Evolutionary conservation across 2,329 filamentous ascomycete genomes (phyloP), one percentile per base, ranked within the genome.

Genomic region (Trichoderma koningiopsis): DNA sequence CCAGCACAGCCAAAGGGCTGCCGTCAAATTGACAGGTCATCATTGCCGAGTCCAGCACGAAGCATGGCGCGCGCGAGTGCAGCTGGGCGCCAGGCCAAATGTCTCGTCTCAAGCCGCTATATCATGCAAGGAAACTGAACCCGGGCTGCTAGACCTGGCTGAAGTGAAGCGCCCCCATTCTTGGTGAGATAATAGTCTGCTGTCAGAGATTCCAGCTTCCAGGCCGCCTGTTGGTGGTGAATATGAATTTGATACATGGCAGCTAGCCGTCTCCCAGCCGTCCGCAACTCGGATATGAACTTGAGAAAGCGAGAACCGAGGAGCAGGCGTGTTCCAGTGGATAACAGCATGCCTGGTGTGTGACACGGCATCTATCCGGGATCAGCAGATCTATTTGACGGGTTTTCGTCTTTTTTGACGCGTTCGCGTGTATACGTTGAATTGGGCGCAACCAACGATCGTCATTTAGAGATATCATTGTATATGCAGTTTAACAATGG

Each of bases 11-110:
- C 33, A 55, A 40, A 66, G 49, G 35, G 31, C 7, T 47, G n/a
- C 40, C 62, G 22, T 49, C 40, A 29, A 59, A 22, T 37, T 53
- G 64, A 68, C 57, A 68, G 56, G 64, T 68, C 64, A 60, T 53
- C 64, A 60, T 43, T 43, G 40, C 40, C 27, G 40, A 29, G 22
- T 37, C 29, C 29, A n/a, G 40, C 19, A 52, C 27, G n/a, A 27
- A n/a, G 59, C 31, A 19, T 43, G 63, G 56, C 31, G 56, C 29
- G 37, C 33, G 27, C 56, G 43, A 22, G 37, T 22, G 27, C 43
- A 47, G 33, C 43, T 59, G 56, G 40, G 65, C 57, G 27, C 57
- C 57, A 40, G 31, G n/a, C 35, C 24, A 52, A 31, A 16, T 31
- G 47, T 53, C 58, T 33, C 24, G 40, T 43, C 40, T 43, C 40